Evolutionary conservation across 2,329 filamentous ascomycete genomes (phyloP), one percentile per base, ranked within the genome.

Genomic region (Penicillium sp.): DNA sequence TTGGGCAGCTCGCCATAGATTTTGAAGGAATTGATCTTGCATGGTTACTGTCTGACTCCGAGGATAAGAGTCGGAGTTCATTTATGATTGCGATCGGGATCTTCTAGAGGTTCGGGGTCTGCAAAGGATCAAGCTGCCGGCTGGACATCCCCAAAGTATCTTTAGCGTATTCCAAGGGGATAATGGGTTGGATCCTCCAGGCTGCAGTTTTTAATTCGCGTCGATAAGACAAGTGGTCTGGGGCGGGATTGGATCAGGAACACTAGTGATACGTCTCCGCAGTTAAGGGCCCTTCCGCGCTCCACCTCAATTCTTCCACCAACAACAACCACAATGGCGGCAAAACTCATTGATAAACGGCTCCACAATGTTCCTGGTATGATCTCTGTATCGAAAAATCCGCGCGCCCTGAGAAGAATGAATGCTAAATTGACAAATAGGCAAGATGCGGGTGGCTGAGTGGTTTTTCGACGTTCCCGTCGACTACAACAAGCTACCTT

Each of bases 381-480:
- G 27, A 31, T 26, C 44, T 1, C 3, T n/a, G n/a, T n/a, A 7
- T 15, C 33, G 7, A 9, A 1, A 18, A 37, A 12, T 4, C 8
- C 8, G 9, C 7, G 9, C 6, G 14, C 29, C 6, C 12, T 18
- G 9, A 22, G 2, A 18, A 22, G n/a, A 12, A 6, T 9, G 9
- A 40, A 11, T 29, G 31, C 25, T 43, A n/a, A 22, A 26, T 45
- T 6, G 2, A 51, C 3, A 45, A n/a, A 18, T 50, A 91, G 90
- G 90, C 47, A 88, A 87, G 69, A 80, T 95, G 44, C 80, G 83
- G 57, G 83, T 95, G 57, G 89, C 89, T 2, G 92, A 96, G 71
- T 82, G 93, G 67, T 89, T 91, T 78, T 96, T 96, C 74, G 83
- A 90, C 62, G 92, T 96, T 11, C 92, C 92, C 3, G 81, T 90